Evolutionary conservation across 2,329 filamentous ascomycete genomes (phyloP), one percentile per base, ranked within the genome.

Genomic region (Venturia nashicola): DNA sequence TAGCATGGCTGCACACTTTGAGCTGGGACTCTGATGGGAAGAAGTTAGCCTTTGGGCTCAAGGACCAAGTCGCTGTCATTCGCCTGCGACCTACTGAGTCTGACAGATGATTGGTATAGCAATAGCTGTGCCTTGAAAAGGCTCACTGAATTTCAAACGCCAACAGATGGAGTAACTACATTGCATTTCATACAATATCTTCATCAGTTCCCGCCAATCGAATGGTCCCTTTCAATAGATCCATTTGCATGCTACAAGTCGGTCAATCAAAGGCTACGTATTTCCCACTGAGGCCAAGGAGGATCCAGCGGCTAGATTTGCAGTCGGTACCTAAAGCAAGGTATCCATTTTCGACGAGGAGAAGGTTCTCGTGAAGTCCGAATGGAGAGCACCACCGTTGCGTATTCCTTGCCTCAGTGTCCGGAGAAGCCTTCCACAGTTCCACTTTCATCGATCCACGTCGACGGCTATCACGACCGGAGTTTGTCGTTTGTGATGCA

Each of bases 261-360:
- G 14, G 68, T 71, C 3, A 78, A 82, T 63, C 85, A 88, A 71
- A 87, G 86, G 86, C 44, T 90, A 82, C 69, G 74, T 85, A 36
- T 86, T 86, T 72, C 87, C 88, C 0, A 77, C 76, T 14, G 74
- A 71, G 40, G 80, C 80, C 8, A 75, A 78, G 2, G 72, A 73
- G 0, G 78, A 81, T 11, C 87, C 87, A 0, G 76, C 77, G 1
- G 77, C 90, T 65, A 81, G 80, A 3, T 79, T 90, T 64, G 85
- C 83, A 5, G 80, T 90, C 59, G 87, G 87, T 8, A 51, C 14
- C 36, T 3, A 8, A 34, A 79, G 80, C 65, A 81, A 79, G 67
- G 77, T 83, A 59, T 85, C 86, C 68, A 72, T 77, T n/a, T 78
- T 88, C 62, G 81, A 85, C 74, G 85, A 86, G 69, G 82, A 86